Evolutionary conservation across 2,329 filamentous ascomycete genomes (phyloP).

Genomic region (Trichoderma gracile): DNA sequence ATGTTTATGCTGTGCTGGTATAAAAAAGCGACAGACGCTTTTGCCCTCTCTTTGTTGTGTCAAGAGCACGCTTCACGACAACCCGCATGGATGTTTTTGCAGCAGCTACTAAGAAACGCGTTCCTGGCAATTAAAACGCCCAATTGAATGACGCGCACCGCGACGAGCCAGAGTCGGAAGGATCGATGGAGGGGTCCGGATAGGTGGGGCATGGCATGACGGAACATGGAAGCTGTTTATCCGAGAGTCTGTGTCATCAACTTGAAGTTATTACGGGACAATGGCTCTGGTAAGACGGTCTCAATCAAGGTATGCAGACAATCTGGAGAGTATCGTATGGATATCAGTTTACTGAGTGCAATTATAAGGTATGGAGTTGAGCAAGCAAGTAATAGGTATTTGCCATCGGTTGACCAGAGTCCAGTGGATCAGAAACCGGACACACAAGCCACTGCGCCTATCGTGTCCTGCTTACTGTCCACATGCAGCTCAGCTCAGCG

Average conservation of each 20-base stretch:
- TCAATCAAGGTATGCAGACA: no score
- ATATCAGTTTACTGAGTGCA: no score
- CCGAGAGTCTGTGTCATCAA: not conserved
- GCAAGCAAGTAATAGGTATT: no score
- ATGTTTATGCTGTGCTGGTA: not conserved
- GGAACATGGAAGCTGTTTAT: not conserved
- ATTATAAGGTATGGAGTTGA: no score
- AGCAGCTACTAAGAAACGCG: constrained; percentile 16
- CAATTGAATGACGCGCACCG: constrained; percentile 26
- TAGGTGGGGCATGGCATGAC: constrained; percentile 6
- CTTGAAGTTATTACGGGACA: not conserved
- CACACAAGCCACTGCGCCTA: no score
- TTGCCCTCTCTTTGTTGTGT: not conserved
- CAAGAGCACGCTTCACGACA: constrained; percentile 11
- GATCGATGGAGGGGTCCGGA: constrained; percentile 24
- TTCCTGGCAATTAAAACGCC: constrained; percentile 15
- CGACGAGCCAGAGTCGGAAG: constrained; percentile 23
- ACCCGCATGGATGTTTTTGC: constrained; percentile 16
- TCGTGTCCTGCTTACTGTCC: no score
- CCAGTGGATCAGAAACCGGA: no score
- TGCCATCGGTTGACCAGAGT: no score
- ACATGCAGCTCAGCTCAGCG: no score
- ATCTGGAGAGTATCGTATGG: no score
- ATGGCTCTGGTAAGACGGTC: no score
- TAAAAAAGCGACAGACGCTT: not conserved